A percentile compares a stretch with the other conserved stretches of the same genome.
These are phyloP conservation scores for Penicillium verrucosum DNA, from an alignment of 2,329 filamentous ascomycete genomes.

Conservation along the genomic window DNA sequence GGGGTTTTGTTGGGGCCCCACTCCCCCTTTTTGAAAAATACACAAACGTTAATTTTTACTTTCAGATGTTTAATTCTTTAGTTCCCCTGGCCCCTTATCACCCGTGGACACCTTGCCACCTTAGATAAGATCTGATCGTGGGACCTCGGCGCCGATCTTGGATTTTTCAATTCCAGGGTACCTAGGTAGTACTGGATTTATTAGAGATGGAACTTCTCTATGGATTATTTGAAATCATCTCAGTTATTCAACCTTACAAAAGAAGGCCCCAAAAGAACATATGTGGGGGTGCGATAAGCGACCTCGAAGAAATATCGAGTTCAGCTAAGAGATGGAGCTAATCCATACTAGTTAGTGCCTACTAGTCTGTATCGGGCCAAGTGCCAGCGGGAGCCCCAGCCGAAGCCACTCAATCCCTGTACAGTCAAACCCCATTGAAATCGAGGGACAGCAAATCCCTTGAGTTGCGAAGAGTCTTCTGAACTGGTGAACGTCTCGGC, in stretches of 20 bases:
- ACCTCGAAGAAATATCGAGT: not conserved
- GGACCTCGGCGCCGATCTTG: not conserved
- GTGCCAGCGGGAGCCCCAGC: not conserved
- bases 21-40: slow-evolving; percentile 11
- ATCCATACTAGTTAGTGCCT: not conserved
- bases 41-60: slow-evolving; percentile 6
- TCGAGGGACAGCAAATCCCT: not conserved
- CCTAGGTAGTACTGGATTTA: not conserved
- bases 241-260: not conserved
- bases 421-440: not conserved
- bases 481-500: not conserved
- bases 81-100: not conserved
- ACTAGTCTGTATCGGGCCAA: not conserved
- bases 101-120: slow-evolving; percentile 2
- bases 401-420: not conserved
- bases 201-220: not conserved
- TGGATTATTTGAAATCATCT: not conserved
- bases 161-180: not conserved
- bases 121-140: slow-evolving; percentile 10
- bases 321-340: not conserved
- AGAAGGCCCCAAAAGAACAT: too few species aligned
- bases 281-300: not conserved
- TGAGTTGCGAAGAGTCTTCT: not conserved
- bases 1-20: slow-evolving; percentile 24
- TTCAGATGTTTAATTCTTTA: not conserved